These are phyloP conservation scores for Raddia distichophylla DNA, from an alignment of 176 grass and related monocot genomes.

Conservation along the genomic window DNA sequence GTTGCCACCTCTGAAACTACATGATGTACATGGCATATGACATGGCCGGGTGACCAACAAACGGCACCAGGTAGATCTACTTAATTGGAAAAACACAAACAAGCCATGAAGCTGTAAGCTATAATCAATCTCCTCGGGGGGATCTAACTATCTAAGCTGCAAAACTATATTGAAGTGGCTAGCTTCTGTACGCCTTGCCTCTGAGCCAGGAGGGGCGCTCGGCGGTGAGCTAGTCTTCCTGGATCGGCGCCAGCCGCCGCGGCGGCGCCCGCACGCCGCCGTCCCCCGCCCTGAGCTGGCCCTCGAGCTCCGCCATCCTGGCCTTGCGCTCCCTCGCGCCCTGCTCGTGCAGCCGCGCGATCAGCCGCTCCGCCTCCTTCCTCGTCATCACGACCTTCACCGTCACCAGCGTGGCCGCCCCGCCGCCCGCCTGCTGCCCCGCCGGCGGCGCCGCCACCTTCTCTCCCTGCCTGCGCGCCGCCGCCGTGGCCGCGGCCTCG, in stretches of 20 bases:
- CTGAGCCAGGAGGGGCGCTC: neutral
- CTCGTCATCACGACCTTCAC: constrained; percentile 63
- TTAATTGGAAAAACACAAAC: neutral
- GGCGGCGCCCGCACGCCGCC: constrained; percentile 28
- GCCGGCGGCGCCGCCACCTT: neutral
- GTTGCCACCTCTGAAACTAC: constrained; percentile 24
- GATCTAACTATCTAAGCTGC: neutral
- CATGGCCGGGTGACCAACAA: constrained; percentile 29
- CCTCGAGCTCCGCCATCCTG: constrained; percentile 39
- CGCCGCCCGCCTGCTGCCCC: neutral
- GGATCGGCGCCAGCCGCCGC: constrained; percentile 36
- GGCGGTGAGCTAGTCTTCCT: constrained; percentile 33
- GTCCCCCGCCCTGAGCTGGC: neutral
- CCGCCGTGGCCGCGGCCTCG: neutral
- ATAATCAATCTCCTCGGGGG: neutral
- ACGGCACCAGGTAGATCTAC: neutral
- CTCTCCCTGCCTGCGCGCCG: constrained; percentile 18
- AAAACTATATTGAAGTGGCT: neutral
- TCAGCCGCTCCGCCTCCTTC: constrained; percentile 55
- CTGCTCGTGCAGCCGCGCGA: constrained; percentile 44
- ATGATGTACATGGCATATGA: neutral
- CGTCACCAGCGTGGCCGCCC: neutral
- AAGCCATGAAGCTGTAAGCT: neutral
- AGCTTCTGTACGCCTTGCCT: neutral
- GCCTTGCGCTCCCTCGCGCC: constrained; percentile 24